Conservation (phyloP, 305 asterid species). For the Fraxinus latifolia region DNA sequence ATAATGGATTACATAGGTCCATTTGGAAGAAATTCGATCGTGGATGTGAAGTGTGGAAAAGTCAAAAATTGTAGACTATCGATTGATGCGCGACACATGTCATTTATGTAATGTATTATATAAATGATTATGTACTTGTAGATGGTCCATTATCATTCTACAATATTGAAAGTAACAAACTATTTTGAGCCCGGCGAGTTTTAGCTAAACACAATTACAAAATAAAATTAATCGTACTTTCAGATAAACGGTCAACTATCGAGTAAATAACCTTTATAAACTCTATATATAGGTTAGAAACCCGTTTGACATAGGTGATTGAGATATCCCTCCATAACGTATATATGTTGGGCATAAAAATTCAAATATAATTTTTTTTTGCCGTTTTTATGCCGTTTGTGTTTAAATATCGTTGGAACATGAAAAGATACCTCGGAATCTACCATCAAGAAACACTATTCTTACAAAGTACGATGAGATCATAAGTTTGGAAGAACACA, state of each 20-base stretch:
- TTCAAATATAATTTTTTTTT: not conserved
- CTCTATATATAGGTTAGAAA: not conserved
- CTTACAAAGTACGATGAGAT: conserved; percentile 29
- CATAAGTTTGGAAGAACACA: not conserved
- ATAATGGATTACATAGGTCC: too few relatives aligned
- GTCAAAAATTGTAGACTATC: too few relatives aligned
- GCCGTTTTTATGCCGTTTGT: not conserved
- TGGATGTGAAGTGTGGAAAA: too few relatives aligned
- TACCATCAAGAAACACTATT: conserved; percentile 11
- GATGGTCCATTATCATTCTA: not conserved
- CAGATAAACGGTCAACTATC: not conserved
- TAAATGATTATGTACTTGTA: too few relatives aligned
- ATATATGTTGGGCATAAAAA: conserved; percentile 5
- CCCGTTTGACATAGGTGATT: conserved; percentile 18
- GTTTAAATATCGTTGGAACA: conserved; percentile 8
- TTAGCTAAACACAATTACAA: not conserved
- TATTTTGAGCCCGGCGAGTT: not conserved
- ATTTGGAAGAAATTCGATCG: too few relatives aligned
- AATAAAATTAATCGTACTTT: not conserved
- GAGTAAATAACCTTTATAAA: not conserved
- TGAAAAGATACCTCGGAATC: conserved; percentile 36
- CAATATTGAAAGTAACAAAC: not conserved
- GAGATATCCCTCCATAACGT: conserved; percentile 18
- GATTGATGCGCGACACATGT: too few relatives aligned
- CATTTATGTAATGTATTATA: too few relatives aligned